These are phyloP conservation scores for Suhomyces kunorum DNA, from an alignment of 1,139 yeast species.

Conservation along the genomic window DNA sequence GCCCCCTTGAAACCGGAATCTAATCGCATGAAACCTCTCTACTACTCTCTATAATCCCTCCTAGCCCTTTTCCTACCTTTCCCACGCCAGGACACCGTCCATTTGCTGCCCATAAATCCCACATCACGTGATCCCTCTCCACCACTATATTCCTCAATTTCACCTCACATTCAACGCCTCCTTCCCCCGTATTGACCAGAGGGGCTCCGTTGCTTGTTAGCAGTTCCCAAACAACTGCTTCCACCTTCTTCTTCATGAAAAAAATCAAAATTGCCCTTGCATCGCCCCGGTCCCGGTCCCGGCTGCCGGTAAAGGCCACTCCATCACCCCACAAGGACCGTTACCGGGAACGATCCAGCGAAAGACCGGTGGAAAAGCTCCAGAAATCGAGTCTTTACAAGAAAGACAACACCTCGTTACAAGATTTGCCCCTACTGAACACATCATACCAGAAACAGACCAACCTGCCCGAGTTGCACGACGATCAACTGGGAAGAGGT, in stretches of 20 bases:
- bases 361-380: slow-evolving; percentile 18
- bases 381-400: slow-evolving; percentile 21
- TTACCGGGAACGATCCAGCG: slow-evolving; percentile 20
- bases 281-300: slow-evolving; percentile 23
- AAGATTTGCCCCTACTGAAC: slow-evolving; percentile 23
- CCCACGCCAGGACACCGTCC: too few species aligned
- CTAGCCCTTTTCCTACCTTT: too few species aligned
- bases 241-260: slow-evolving; percentile 4
- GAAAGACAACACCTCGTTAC: slow-evolving; percentile 18
- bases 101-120: too few species aligned
- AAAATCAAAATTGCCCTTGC: slow-evolving; percentile 8
- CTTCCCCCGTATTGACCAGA: not conserved
- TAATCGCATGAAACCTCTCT: too few species aligned
- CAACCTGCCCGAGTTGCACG: slow-evolving; percentile 17
- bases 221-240: not conserved
- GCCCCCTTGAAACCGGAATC: too few species aligned
- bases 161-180: not conserved
- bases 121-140: slow-evolving; percentile 11
- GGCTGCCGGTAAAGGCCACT: slow-evolving; percentile 22
- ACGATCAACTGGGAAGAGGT: slow-evolving; percentile 28
- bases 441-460: slow-evolving; percentile 18
- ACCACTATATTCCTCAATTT: not conserved
- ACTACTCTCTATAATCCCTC: too few species aligned
- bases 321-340: slow-evolving; percentile 8
- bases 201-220: not conserved